Base-by-base conservation (phyloP, 441 rosid genomes). In the Adansonia grandidieri region DNA sequence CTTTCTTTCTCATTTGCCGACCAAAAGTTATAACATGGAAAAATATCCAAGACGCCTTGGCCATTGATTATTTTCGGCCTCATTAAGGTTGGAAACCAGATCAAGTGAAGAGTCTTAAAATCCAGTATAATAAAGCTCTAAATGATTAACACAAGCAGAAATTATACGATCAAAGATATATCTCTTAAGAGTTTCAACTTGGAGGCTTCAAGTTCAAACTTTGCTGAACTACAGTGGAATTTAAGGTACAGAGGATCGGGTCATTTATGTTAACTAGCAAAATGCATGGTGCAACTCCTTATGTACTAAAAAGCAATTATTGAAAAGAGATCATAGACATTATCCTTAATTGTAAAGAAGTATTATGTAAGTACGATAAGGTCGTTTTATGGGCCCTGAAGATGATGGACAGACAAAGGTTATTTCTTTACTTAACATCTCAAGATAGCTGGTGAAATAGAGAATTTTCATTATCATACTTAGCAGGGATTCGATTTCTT, bases 81-180 rank as follows among this genome's bases (percentile, higher is more conserved):
- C 65, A 10, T 64, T 42, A 64, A 37, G 48, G 69, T 37, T 63
- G 15, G 9, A 63, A 58, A 63, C 47, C 5, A 14, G 67, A 37
- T 62, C 67, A 63, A 32, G 64, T 60, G n/a, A 63, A 14, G 9
- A 9, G 9, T 22, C 40, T 37, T 10, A 61, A 61, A 61, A 22
- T 61, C 40, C 8, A 10, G 15, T 10, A 64, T 37, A 37, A 63
- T 13, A 62, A 3, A 32, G 19, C 45, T 63, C 47, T 20, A 69
- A 69, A 47, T 22, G 73, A 48, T 48, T 47, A 68, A 19, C 40
- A 68, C 4, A 47, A 47, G 73, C 9, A 22, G 11, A 70, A 70
- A 22, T 22, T 17, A 22, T 14, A 70, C 11, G 11, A 48, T 48
- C 13, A 45, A 68, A 10, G 40, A 68, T 32, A 32, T 32, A 32